A percentile compares a stretch with the other conserved stretches of the same genome.
Evolutionary conservation across 2,329 filamentous ascomycete genomes (phyloP).

Genomic region (Whalleya microplaca): DNA sequence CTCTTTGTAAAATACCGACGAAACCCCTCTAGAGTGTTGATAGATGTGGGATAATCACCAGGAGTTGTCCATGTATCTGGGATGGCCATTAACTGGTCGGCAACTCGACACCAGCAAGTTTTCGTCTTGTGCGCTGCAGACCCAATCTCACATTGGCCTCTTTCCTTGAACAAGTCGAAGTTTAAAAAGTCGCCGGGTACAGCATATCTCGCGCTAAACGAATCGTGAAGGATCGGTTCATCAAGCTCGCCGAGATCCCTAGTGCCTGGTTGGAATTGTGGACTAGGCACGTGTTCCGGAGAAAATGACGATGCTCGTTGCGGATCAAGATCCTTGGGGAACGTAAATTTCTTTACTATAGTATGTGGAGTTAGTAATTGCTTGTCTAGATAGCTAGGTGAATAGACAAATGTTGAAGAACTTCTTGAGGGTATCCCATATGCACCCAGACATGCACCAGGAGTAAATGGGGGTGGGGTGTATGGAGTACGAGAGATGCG

Average conservation of each 20-base stretch:
- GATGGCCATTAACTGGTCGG: conserved; percentile 10
- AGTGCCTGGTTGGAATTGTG: conserved; percentile 1
- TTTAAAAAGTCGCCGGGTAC: conserved; percentile 56
- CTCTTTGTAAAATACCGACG: conserved; percentile 40
- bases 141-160: conserved; percentile 19
- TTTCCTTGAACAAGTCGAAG: conserved; percentile 23
- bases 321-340: conserved; percentile 31
- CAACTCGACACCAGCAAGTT: conserved; percentile 41
- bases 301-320: conserved; percentile 19
- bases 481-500: not conserved
- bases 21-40: conserved; percentile 28
- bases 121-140: conserved; percentile 35
- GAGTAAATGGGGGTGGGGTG: not conserved
- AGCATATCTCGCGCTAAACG: conserved; percentile 34
- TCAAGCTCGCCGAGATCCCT: conserved; percentile 4
- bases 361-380: not conserved
- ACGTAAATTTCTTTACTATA: conserved; percentile 34
- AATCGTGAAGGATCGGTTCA: conserved; percentile 31
- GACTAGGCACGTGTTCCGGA: conserved; percentile 13
- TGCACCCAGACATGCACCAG: too few relatives aligned
- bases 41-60: conserved; percentile 1
- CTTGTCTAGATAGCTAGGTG: not conserved
- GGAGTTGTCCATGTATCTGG: conserved; percentile 27
- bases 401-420: not conserved
- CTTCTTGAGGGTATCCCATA: not conserved